Evolutionary conservation across 2,329 filamentous ascomycete genomes (phyloP), one percentile per base, ranked within the genome.

Genomic region (Penicillium freii): DNA sequence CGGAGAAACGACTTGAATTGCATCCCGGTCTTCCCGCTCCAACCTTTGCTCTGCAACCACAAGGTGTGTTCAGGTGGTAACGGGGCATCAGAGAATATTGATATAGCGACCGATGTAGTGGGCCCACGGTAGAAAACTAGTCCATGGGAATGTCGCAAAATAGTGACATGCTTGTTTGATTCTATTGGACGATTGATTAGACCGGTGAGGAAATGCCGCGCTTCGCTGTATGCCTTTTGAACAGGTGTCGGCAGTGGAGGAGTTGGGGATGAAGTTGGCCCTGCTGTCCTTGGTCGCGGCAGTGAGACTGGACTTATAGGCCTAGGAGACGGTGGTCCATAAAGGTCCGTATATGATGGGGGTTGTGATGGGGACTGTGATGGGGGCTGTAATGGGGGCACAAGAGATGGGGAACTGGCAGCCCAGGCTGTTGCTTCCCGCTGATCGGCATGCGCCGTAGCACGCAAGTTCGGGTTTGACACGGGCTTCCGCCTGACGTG

Each of bases 41-140:
- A 89, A 2, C 87, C 88, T 62, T 86, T 87, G 57, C 81, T 81
- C 73, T 90, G 87, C 27, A 90, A 74, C 84, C 86, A 90, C 15
- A 90, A 69, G 0, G 83, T 84, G 7, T 87, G 80, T 25, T 82
- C 80, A 0, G 73, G 53, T 0, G 87, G 85, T 0, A 90, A 69
- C 0, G 81, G 80, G 2, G 75, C 72, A 60, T 87, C 82, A 0
- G 80, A 82, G 65, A 90, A 86, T 46, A 90, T 79, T 2, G 86
- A 87, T 39, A 91, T 78, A 4, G 83, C 78, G 5, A 90, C 78
- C 8, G 82, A 84, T 0, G 88, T 91, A 4, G 79, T 77, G 1
- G 84, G 81, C 0, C 88, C 88, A 33, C 82, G 82, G 67, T 89
- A 90, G 74, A 86, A 86, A 11, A 90, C 79, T 1, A 90, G 66